Evolutionary conservation across 768 basidiomycete genomes (phyloP), one percentile per base, ranked within the genome.

Genomic region (Lactarius trivialis): DNA sequence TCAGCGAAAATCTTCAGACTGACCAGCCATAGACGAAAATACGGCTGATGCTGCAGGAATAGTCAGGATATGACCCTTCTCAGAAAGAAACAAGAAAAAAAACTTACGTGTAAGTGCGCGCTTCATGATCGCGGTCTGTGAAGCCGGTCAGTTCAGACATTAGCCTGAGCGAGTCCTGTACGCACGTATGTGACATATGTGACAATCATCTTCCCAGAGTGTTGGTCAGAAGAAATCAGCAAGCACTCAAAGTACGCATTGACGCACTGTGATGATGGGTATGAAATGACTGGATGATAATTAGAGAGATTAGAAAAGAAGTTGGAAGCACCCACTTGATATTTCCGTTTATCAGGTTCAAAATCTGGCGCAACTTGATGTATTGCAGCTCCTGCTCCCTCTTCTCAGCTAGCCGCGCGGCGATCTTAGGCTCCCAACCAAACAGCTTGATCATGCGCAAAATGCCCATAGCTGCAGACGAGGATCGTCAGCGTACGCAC

Each of bases 391-490:
- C 79, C 9, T 70, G 69, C 37, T 76, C 76, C 57, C 79, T 72
- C 65, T 76, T 77, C 55, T 68, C 68, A 1, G 55, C 67, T 32
- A 68, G n/a, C 41, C 58, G 60, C 12, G 33, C 75, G 19, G 76
- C 59, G 48, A 78, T 77, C 65, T 79, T 79, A 8, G 76, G 73
- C 68, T 85, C 79, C 80, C 88, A 81, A 9, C 79, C 88, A 66
- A 90, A 88, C 39, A 89, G 73, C 71, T 82, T 82, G 70, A 81
- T 70, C 76, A 81, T 80, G 17, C 80, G 75, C 4, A 81, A 61
- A 60, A 77, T 71, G 26, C 68, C 68, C 60, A 78, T 67, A 12
- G 70, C 76, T 76, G 55, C 2, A 34, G 19, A 24, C 7, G 26
- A 32, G 21, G 9, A 9, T 69, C 39, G 32, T 61, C 33, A 54